Base-by-base conservation (phyloP, 2,329 filamentous ascomycete species). In the Fusarium mundagurra region DNA sequence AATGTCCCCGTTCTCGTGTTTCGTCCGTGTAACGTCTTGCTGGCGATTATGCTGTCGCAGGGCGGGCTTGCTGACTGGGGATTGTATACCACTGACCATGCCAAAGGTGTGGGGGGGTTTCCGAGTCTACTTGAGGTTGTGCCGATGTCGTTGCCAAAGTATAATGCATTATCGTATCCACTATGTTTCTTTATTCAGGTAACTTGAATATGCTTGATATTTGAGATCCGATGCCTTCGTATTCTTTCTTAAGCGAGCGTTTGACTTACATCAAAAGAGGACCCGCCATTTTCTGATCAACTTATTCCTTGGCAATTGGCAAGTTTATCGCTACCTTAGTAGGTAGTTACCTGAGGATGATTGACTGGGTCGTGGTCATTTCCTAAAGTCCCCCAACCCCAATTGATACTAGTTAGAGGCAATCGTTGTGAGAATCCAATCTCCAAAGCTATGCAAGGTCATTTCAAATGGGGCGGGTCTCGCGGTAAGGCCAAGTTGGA, bases 391-490 rank as follows among this genome's bases (percentile, higher is more conserved):
- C 29, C 24, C 41, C 45, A 65, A 24, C 20, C 72, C 41, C 51
- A 62, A 67, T 51, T 61, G 50, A 72, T 67, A 61, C 75, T 76
- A 38, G 36, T 38, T 18, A 71, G 65, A 68, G 51, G 64, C 50
- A 60, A 69, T 57, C 58, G 74, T 57, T 67, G 55, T 41, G 41
- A 64, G 45, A 54, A 51, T 43, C 57, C 65, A 77, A 77, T 77
- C 76, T 77, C 75, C 65, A 77, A 67, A 48, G 53, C 72, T 66
- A 62, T 57, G 65, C 51, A 54, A 69, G 53, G 63, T 77, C 75
- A 77, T 75, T 76, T 77, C 69, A 71, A 70, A 67, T 58, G 36
- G 50, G 64, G 75, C 75, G 75, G 75, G 75, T 75, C 75, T 64
- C 47, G 63, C 67, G 54, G 69, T 44, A 57, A 67, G 62, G 50